Percentiles rank a stretch among this genome's conserved stretches.
These are phyloP conservation scores for Amanita polypyramis DNA, from an alignment of 768 basidiomycete genomes.

Conservation along the genomic window DNA sequence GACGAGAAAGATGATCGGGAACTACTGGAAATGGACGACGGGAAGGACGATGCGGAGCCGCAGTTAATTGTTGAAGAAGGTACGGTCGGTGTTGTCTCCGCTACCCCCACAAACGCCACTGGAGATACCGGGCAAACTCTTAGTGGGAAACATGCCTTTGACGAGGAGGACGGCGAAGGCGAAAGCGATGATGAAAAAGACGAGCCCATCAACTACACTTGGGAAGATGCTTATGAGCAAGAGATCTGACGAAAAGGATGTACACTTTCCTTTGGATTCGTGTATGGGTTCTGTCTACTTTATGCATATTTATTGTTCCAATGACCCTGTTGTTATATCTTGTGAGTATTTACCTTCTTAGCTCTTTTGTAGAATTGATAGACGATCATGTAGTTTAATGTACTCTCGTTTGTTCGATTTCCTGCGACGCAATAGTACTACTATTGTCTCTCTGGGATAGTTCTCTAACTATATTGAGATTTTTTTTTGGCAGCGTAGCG, in stretches of 20 bases:
- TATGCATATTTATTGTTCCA: not conserved
- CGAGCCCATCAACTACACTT: conserved; percentile 34
- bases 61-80: conserved; percentile 39
- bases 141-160: conserved; percentile 10
- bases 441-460: too few relatives aligned
- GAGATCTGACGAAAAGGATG: conserved; percentile 34
- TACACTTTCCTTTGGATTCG: not conserved
- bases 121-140: conserved; percentile 6
- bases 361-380: not conserved
- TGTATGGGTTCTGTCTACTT: not conserved
- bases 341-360: not conserved
- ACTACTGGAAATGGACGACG: conserved; percentile 31
- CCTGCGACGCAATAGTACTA: too few relatives aligned
- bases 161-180: conserved; percentile 26
- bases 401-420: not conserved
- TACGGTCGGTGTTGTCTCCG: conserved; percentile 18
- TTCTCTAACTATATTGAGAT: too few relatives aligned
- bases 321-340: not conserved
- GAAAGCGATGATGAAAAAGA: conserved; percentile 45
- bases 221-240: conserved; percentile 57
- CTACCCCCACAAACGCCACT: conserved; percentile 13
- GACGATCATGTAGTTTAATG: not conserved
- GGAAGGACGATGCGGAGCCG: conserved; percentile 25
- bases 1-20: conserved; percentile 38
- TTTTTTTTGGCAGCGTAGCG: too few relatives aligned